Evolutionary conservation across 306 rosid genomes (phyloP).

Genomic region (Ormosia semicastrata): DNA sequence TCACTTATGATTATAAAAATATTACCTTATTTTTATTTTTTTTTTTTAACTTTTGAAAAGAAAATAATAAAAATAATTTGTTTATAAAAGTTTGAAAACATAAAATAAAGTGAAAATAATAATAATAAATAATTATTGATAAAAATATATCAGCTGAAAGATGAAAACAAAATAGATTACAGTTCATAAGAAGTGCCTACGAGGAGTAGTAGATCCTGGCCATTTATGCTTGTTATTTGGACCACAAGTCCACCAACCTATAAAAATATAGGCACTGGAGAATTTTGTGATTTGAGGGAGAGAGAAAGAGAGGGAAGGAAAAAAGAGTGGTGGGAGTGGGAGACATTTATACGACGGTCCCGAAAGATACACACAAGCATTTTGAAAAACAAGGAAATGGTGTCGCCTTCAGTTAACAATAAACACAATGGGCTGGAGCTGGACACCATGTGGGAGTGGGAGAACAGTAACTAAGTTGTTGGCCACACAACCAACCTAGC

Average conservation of each 20-base stretch:
- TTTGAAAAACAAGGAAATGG: constrained; percentile 23
- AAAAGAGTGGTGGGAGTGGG: not conserved
- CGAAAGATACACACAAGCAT: constrained; percentile 26
- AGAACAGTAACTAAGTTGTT: constrained; percentile 30
- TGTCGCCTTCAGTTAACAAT: constrained; percentile 45
- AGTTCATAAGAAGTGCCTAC: not conserved
- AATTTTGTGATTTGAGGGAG: not conserved
- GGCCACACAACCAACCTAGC: constrained; percentile 17
- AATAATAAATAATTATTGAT: no score
- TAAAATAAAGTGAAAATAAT: no score
- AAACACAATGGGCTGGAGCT: constrained; percentile 53
- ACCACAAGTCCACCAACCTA: constrained; percentile 34
- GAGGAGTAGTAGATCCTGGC: constrained; percentile 22
- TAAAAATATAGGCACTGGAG: not conserved
- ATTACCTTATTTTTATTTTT: no score
- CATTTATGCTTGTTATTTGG: constrained; percentile 36
- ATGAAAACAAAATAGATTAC: not conserved
- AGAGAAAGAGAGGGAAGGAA: not conserved
- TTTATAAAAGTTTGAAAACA: no score
- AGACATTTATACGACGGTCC: constrained; percentile 50
- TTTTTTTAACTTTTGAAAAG: no score
- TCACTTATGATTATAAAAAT: no score
- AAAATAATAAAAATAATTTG: no score
- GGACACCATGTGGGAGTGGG: constrained; percentile 44
- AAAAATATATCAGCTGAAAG: no score